Conservation (phyloP, 257 asterid genomes). For the Petunia axillaris region DNA sequence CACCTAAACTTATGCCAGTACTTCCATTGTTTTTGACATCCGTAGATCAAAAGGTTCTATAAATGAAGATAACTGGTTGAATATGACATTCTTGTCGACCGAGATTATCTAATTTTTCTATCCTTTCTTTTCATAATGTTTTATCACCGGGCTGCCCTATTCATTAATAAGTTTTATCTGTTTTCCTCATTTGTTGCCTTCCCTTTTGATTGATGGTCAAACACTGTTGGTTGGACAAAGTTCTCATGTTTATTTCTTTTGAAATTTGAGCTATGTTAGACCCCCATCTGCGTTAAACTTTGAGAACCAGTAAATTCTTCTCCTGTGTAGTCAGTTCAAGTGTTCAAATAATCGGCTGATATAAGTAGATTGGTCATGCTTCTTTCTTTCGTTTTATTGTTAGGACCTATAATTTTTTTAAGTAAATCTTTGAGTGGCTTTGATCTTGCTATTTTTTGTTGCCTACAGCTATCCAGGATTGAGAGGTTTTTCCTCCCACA, state of each 20-base stretch:
- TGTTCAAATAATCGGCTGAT: background rate
- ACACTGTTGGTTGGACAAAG: background rate
- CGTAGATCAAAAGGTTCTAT: constrained; percentile 9
- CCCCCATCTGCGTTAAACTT: background rate
- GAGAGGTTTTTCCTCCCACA: background rate
- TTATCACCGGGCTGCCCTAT: no score
- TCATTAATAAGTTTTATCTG: background rate
- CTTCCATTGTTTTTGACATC: background rate
- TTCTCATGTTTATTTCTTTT: constrained; percentile 2
- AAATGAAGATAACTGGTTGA: background rate
- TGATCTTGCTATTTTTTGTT: background rate
- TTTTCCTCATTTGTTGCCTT: constrained; percentile 3
- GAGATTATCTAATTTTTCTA: background rate
- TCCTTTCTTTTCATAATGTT: background rate
- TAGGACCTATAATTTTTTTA: background rate
- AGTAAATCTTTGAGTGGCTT: background rate
- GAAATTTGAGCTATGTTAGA: constrained; percentile 11
- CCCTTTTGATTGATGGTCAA: constrained; percentile 7
- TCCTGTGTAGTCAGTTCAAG: background rate
- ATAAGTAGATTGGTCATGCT: no score
- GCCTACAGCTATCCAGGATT: background rate
- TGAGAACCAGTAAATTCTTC: background rate
- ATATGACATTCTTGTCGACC: background rate
- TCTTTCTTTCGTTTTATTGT: background rate
- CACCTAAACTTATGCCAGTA: background rate